Percentiles rank a stretch among this genome's conserved stretches.
These are phyloP conservation scores for Henckelia pumila DNA, from an alignment of 257 asterid species.

Conservation along the genomic window DNA sequence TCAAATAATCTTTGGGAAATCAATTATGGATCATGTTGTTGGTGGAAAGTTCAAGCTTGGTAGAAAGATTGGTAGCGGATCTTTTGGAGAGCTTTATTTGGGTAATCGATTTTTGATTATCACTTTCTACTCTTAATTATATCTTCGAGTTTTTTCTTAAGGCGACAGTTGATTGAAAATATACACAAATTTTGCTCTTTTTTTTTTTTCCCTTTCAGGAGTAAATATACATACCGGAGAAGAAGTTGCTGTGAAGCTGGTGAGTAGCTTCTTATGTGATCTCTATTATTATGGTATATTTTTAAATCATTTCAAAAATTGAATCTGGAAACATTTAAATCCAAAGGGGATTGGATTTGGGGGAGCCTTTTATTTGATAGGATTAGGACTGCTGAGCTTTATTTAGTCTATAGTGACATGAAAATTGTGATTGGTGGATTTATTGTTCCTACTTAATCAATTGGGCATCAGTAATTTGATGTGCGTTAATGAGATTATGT, in stretches of 20 bases:
- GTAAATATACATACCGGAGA: slow-evolving; percentile 75
- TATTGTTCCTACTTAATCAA: slow-evolving; percentile 10
- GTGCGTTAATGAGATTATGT: slow-evolving; percentile 6
- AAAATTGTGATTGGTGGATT: slow-evolving; percentile 6
- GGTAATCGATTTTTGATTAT: slow-evolving; percentile 39
- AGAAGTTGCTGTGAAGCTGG: slow-evolving; percentile 92
- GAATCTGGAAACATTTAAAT: background rate
- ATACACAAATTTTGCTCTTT: background rate
- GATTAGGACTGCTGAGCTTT: slow-evolving; percentile 3
- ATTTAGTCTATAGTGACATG: slow-evolving; percentile 4
- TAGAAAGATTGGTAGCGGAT: slow-evolving; percentile 94
- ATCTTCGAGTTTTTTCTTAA: background rate
- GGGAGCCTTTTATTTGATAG: background rate
- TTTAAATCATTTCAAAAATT: background rate
- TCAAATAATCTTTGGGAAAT: slow-evolving; percentile 21
- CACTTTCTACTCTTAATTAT: slow-evolving; percentile 6
- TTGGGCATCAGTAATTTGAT: slow-evolving; percentile 8
- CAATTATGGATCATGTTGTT: slow-evolving; percentile 70
- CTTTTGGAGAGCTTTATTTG: slow-evolving; percentile 89
- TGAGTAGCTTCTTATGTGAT: slow-evolving; percentile 39
- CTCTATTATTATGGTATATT: background rate
- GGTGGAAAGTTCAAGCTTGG: slow-evolving; percentile 84
- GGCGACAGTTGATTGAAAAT: background rate
- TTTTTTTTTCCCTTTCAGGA: slow-evolving; percentile 39
- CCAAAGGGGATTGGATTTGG: background rate